Evolutionary conservation across 2,329 filamentous ascomycete species (phyloP).

Genomic region (Pyricularia sp.): DNA sequence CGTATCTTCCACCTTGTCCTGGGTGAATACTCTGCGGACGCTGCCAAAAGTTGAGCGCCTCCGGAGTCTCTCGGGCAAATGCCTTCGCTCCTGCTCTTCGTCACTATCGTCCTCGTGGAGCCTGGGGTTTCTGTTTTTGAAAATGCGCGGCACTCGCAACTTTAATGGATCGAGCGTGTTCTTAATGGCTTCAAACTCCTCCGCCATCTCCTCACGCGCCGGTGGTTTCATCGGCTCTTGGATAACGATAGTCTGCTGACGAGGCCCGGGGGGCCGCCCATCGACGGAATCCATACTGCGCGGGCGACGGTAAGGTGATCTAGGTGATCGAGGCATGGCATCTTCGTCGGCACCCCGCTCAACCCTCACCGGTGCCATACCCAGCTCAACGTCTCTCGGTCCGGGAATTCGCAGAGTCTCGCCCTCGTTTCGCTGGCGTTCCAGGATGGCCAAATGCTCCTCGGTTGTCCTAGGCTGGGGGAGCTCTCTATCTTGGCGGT

Average conservation of each 20-base stretch:
- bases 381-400: constrained; percentile 78
- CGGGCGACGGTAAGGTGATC: not conserved
- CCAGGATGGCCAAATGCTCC: constrained; percentile 77
- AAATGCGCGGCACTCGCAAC: constrained; percentile 27
- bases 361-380: constrained; percentile 52
- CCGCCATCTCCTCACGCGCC: constrained; percentile 25
- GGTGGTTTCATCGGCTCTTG: constrained; percentile 43
- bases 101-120: constrained; percentile 21
- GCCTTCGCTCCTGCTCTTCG: constrained; percentile 10
- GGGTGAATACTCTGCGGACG: constrained; percentile 42
- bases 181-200: constrained; percentile 28
- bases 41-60: constrained; percentile 41
- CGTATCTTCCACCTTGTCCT: constrained; percentile 44
- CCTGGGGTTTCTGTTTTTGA: constrained; percentile 22
- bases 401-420: constrained; percentile 80
- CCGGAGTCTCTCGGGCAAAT: constrained; percentile 10
- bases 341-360: constrained; percentile 22
- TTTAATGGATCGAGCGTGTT: constrained; percentile 27
- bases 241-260: constrained; percentile 49
- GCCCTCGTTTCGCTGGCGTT: constrained; percentile 64
- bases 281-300: constrained; percentile 16
- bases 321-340: constrained; percentile 10
- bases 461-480: constrained; percentile 48
- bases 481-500: constrained; percentile 23
- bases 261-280: constrained; percentile 11